A percentile compares a stretch with the other conserved stretches of the same genome.
These are phyloP conservation scores for Pythium chondricola DNA, from an alignment of 352 stramenopile species.

Conservation along the genomic window DNA sequence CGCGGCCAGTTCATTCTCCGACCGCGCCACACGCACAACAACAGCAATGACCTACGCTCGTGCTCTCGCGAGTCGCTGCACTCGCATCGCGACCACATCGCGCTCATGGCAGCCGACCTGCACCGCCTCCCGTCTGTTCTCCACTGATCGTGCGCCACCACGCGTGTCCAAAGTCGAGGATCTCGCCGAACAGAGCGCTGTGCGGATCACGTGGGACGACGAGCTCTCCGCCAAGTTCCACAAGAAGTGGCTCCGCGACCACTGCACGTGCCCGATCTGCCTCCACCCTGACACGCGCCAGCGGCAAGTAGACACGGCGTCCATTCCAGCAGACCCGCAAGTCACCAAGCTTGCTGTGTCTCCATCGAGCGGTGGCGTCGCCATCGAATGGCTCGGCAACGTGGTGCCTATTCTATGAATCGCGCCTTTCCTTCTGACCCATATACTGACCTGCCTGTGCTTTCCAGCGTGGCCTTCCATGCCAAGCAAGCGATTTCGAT, in stretches of 20 bases:
- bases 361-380: slow-evolving; percentile 24
- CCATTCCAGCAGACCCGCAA: slow-evolving; percentile 52
- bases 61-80: neutral
- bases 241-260: slow-evolving; percentile 82
- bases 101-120: too few species aligned
- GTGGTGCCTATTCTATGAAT: slow-evolving; percentile 32
- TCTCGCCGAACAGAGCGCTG: slow-evolving; percentile 35
- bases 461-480: slow-evolving; percentile 40
- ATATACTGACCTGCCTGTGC: neutral
- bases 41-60: too few species aligned
- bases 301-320: slow-evolving; percentile 71
- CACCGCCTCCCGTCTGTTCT: too few species aligned
- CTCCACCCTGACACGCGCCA: slow-evolving; percentile 67
- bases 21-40: too few species aligned
- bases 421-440: neutral
- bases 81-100: too few species aligned
- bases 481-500: slow-evolving; percentile 56
- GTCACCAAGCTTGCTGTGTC: slow-evolving; percentile 30
- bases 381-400: slow-evolving; percentile 49
- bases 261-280: slow-evolving; percentile 65
- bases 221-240: slow-evolving; percentile 75
- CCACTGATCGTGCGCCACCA: too few species aligned
- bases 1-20: too few species aligned
- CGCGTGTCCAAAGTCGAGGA: slow-evolving; percentile 32
- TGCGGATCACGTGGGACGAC: slow-evolving; percentile 71